Percentiles rank a stretch among this genome's conserved stretches.
phyloP scores from a whole-genome alignment of 192 early-diverging fungal genomes.

The Rhizophlyctis rosea region DNA sequence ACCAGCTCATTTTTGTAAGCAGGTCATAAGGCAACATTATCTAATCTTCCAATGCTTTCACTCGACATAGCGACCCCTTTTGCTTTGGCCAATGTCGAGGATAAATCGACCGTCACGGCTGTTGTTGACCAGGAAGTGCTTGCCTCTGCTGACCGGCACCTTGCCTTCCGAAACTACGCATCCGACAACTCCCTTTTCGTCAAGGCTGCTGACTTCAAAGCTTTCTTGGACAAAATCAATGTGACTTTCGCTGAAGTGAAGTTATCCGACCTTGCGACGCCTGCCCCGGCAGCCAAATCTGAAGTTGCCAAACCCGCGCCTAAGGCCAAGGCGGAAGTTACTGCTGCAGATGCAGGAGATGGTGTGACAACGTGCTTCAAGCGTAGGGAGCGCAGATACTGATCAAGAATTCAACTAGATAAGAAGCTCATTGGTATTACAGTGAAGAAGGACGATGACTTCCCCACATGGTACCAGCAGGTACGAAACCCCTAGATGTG shows the following conservation, averaged over 20 bases:
- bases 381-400: slow-evolving; percentile 37
- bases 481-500: slow-evolving; percentile 8
- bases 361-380: slow-evolving; percentile 32
- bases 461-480: slow-evolving; percentile 90
- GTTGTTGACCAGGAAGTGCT: slow-evolving; percentile 71
- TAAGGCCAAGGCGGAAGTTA: slow-evolving; percentile 24
- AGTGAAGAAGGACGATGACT: slow-evolving; percentile 84
- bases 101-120: slow-evolving; percentile 61
- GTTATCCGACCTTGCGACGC: slow-evolving; percentile 46
- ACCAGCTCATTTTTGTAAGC: neutral
- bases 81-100: slow-evolving; percentile 58
- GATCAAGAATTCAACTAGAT: too few relatives aligned
- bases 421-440: slow-evolving; percentile 81
- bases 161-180: slow-evolving; percentile 70
- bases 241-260: slow-evolving; percentile 51
- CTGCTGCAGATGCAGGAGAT: slow-evolving; percentile 11
- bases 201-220: slow-evolving; percentile 48
- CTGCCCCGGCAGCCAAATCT: slow-evolving; percentile 40
- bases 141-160: slow-evolving; percentile 28
- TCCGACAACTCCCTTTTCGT: slow-evolving; percentile 59
- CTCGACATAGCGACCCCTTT: slow-evolving; percentile 67
- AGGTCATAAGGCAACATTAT: neutral
- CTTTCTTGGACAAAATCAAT: slow-evolving; percentile 53
- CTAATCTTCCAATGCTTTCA: neutral
- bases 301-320: slow-evolving; percentile 43